Base-by-base conservation (phyloP, 768 basidiomycete genomes). In the Trametes cubensis region DNA sequence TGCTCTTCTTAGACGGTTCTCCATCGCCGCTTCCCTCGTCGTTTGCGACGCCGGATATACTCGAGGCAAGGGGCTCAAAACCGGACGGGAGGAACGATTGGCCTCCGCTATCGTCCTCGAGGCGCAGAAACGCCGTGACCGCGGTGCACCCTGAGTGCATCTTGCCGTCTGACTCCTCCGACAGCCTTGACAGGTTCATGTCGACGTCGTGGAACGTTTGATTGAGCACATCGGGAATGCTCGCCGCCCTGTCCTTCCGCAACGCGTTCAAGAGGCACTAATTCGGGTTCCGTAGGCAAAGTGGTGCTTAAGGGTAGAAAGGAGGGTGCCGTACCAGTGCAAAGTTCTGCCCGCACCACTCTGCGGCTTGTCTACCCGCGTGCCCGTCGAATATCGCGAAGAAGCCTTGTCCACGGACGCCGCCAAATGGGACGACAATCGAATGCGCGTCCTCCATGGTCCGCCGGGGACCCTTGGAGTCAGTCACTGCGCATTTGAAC, bases 321-420 rank as follows among this genome's bases (percentile, higher is more conserved):
- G 23, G 38, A 40, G 28, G 21, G 28, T 10, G 55, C 70, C 79
- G 61, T 72, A 89, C 95, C 80, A 95, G 87, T 71, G 98, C 95
- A 76, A 99, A 99, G 74, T 98, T 88, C 68, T 83, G 81, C 45
- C 97, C 97, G 75, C 97, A 98, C 95, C 96, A 98, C 74, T 99
- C 97, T 26, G 97, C 97, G 38, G 96, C 95, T 70, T 98, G 93
- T 74, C 96, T 98, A 18, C 97, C 97, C 0, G 97, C 97, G 73
- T 99, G 97, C 3, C 97, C 97, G 69, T 99, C 97, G 69, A 98
- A 99, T 47, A 99, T 87, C 6, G 96, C 96, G 73, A 96, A 98
- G 80, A 97, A 98, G 8, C 95, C 97, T 73, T 99, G 97, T 0
- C 97, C 97, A 46, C 89, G 85, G 20, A 98, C 81, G 39, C 87